Evolutionary conservation across 2,329 filamentous ascomycete genomes (phyloP).

Genomic region (Nannizziopsis barbatae): DNA sequence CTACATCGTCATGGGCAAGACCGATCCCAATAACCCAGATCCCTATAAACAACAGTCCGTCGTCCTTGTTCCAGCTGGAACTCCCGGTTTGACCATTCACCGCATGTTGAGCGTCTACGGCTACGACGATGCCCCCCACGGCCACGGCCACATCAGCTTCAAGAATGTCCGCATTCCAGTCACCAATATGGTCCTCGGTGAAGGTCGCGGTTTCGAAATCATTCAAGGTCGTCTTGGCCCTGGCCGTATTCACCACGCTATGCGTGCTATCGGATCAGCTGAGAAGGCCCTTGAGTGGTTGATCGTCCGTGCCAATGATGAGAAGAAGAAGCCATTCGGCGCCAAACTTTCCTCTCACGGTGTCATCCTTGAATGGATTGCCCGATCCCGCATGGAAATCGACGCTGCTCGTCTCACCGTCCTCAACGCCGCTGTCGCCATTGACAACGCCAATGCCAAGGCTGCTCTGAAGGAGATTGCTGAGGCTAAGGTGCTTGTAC

Average conservation of each 20-base stretch:
- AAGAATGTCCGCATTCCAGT: conserved; percentile 78
- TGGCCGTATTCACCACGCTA: conserved; percentile 93
- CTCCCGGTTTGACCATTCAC: conserved; percentile 80
- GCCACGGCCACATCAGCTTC: conserved; percentile 87
- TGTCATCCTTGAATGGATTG: conserved; percentile 90
- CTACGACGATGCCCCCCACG: conserved; percentile 96
- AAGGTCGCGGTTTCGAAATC: conserved; percentile 92
- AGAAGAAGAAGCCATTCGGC: conserved; percentile 80
- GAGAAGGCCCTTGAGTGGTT: conserved; percentile 91
- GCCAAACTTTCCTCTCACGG: conserved; percentile 79
- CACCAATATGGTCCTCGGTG: conserved; percentile 76
- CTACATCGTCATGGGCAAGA: conserved; percentile 96
- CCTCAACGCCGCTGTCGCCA: conserved; percentile 88
- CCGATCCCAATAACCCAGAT: conserved; percentile 61
- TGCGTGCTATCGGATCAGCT: conserved; percentile 84
- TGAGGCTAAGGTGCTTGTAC: conserved; percentile 86
- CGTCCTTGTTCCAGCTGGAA: conserved; percentile 68
- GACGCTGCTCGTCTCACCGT: conserved; percentile 82
- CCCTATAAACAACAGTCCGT: conserved; percentile 88
- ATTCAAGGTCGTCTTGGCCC: conserved; percentile 94
- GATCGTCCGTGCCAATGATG: conserved; percentile 87
- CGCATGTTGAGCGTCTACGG: conserved; percentile 91
- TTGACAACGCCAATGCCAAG: conserved; percentile 83
- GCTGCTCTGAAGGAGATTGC: conserved; percentile 85
- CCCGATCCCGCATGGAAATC: conserved; percentile 83